Base-by-base conservation (phyloP, 2,329 filamentous ascomycete species). In the Beauveria rudraprayagi region DNA sequence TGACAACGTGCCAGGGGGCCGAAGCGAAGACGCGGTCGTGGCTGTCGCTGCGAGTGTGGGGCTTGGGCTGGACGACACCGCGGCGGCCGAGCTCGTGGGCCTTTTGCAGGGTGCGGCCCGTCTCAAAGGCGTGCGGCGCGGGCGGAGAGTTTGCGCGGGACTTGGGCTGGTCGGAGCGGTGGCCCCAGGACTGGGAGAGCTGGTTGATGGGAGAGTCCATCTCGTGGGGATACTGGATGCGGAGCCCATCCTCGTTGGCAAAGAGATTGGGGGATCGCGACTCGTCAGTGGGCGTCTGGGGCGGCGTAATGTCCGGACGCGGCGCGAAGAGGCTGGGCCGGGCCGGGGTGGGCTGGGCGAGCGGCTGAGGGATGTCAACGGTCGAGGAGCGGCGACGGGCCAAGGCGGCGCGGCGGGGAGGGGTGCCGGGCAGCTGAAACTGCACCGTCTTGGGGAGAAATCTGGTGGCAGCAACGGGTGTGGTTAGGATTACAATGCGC, bases 371-470 rank as follows among this genome's bases (percentile, higher is more conserved):
- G 37, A 63, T 63, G 64, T 65, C 68, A 63, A 68, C 62, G 40
- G 69, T 63, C 65, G 69, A 68, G 65, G 70, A 61, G 60, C 69
- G 63, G 66, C 67, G 64, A 68, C 67, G 70, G 62, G 65, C 52
- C 64, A 69, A 65, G 56, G 71, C 71, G 65, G 68, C 71, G 63
- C 70, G 70, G 64, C 70, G 76, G 62, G 73, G 75, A 56, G 78
- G 77, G 37, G 79, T 80, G 44, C 80, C 80, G 11, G 84, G 83
- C 61, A 90, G 80, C 67, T 87, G 87, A 73, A 97, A 97, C 73
- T 96, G 87, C 69, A 96, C 81, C 46, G 93, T 97, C 73, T 96
- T 92, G 40, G 93, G 93, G 41, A 97, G 83, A 72, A 96, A 96
- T 61, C 92, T 96, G 17, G 14, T n/a, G 30, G 11, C 4, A 16